Base-by-base conservation (phyloP, 2,329 filamentous ascomycete genomes). In the Rasamsonia emersonii region DNA sequence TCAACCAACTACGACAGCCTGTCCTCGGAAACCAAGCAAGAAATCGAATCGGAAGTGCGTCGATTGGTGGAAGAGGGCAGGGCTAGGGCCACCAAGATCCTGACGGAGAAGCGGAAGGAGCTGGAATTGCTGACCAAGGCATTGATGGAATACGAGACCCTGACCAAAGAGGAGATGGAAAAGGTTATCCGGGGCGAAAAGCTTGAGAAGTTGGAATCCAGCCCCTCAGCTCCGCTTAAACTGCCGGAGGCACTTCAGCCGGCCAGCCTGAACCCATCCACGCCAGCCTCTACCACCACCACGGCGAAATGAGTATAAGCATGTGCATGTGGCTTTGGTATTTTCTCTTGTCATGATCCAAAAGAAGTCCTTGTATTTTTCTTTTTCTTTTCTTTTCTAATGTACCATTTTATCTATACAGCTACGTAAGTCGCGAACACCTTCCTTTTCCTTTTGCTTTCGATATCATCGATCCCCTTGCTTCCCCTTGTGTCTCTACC, bases 91-190 rank as follows among this genome's bases (percentile, higher is more conserved):
- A 67, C 62, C 24, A 72, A 73, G 28, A 69, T 96, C 4, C 63
- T 98, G 28, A 75, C 71, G 1, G 73, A 76, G 20, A 85, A 82
- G 56, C 77, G 86, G 35, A 79, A 82, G 37, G 89, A 94, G 58
- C 72, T 98, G 5, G 89, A 98, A 48, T 68, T 85, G 8, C 67
- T 98, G 7, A 89, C 91, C 17, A 79, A 88, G 51, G 91, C 88
- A 4, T 71, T 98, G 7, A 77, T 98, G 19, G 80, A 95, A 59
- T 96, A 95, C 58, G 91, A 98, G 67, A 95, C 86, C 0, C 65
- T 98, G 31, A 82, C 82, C 56, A 83, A 81, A 58, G 78, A 82
- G 3, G 91, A 98, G 59, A 93, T 96, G 41, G 78, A 88, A 58
- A 85, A 82, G 65, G 84, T 96, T 4, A 79, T 98, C 42, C 76